Conservation (phyloP, 2,329 filamentous ascomycete species). For the Curvularia eragrostidis region DNA sequence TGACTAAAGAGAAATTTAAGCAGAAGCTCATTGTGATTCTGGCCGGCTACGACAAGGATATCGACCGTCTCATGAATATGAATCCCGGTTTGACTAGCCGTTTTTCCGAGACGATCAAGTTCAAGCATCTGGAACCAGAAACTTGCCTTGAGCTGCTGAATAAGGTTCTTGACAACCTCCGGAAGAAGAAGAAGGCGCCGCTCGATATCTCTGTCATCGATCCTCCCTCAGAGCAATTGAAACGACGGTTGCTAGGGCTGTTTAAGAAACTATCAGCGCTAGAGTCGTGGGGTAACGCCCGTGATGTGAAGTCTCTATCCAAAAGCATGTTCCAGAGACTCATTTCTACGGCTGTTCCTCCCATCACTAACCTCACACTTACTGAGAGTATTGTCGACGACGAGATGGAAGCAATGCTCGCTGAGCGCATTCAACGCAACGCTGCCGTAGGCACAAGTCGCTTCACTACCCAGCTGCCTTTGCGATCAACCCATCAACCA, state of each 20-base stretch:
- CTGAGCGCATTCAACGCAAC: slow-evolving; percentile 39
- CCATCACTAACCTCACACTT: slow-evolving; percentile 29
- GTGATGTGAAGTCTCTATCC: slow-evolving; percentile 65
- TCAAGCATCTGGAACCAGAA: slow-evolving; percentile 51
- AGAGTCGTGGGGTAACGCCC: slow-evolving; percentile 67
- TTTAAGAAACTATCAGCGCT: slow-evolving; percentile 55
- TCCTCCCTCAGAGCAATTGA: slow-evolving; percentile 24
- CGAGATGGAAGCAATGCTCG: slow-evolving; percentile 42
- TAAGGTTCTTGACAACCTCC: slow-evolving; percentile 42
- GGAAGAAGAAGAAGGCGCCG: slow-evolving; percentile 39
- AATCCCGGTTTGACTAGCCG: slow-evolving; percentile 70
- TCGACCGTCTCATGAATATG: slow-evolving; percentile 66
- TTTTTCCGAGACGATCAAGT: slow-evolving; percentile 68
- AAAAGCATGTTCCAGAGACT: slow-evolving; percentile 56
- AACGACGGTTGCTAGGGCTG: slow-evolving; percentile 25
- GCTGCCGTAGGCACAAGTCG: slow-evolving; percentile 29
- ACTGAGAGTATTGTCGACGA: slow-evolving; percentile 34
- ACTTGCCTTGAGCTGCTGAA: slow-evolving; percentile 44
- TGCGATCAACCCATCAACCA: slow-evolving; percentile 1
- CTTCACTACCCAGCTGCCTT: slow-evolving; percentile 10
- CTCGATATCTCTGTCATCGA: slow-evolving; percentile 39
- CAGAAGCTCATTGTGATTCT: slow-evolving; percentile 70
- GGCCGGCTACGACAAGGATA: slow-evolving; percentile 69
- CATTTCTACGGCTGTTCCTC: slow-evolving; percentile 30
- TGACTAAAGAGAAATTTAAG: slow-evolving; percentile 63